Evolutionary conservation across 2,329 filamentous ascomycete genomes (phyloP), one percentile per base, ranked within the genome.

Genomic region (Lasiodiplodia theobromae): DNA sequence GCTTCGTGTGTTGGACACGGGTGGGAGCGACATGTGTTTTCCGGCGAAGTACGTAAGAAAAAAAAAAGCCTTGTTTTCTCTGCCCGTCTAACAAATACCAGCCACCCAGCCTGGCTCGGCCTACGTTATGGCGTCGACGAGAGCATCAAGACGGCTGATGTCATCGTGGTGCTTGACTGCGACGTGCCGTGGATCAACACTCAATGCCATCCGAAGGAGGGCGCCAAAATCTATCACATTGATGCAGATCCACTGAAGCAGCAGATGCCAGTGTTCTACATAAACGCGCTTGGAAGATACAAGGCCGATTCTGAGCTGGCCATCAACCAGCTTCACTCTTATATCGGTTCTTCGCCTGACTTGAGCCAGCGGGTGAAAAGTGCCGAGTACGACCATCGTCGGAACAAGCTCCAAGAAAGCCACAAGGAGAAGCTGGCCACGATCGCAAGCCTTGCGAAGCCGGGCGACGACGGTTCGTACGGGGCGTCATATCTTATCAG

Each of bases 131-230:
- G 93, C 3, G 85, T 87, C 2, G 91, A 97, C 64, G 88, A 92
- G 2, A 84, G 85, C 52, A 92, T 97, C 76, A 86, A 85, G 69
- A 88, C 88, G 0, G 93, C 94, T 0, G 95, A 97, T 77, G 87
- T 93, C 12, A 96, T 97, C 69, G 72, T 97, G 0, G 90, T 97
- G 2, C 76, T 97, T 28, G 92, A 97, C 78, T 96, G 93, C 71
- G 94, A 97, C 75, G 93, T 97, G 0, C 94, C 94, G 0, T 97
- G 94, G 93, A 94, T 97, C 67, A 89, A 91, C n/a, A 96, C 93
- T 0, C 88, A 89, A 70, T 89, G 86, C 79, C 84, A 85, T 56
- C 89, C 89, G 0, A 84, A 82, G 3, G 77, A 82, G 1, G 79
- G 82, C 7, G 86, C 88, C 2, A 87, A 84, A 69, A 87, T 92